phyloP scores from a whole-genome alignment of 2,329 filamentous ascomycete genomes.

The Raffaelea ambrosiae region DNA sequence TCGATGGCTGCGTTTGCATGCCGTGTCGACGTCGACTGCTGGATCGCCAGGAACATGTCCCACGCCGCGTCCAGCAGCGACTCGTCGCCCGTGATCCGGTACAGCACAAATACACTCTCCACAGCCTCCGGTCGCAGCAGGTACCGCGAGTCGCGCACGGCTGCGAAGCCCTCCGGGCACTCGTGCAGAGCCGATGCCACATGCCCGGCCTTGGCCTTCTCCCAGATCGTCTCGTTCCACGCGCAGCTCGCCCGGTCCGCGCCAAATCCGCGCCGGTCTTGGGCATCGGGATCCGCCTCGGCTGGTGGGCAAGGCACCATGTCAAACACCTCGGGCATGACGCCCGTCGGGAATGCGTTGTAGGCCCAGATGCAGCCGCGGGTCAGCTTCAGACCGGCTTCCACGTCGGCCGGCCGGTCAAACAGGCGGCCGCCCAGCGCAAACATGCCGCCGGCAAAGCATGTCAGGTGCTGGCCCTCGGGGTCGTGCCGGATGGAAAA shows the following conservation, averaged over 20 bases:
- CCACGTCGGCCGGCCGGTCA: conserved; percentile 34
- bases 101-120: conserved; percentile 70
- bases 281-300: background rate
- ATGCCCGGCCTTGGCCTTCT: conserved; percentile 14
- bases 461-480: conserved; percentile 33
- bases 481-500: conserved; percentile 18
- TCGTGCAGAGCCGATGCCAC: conserved; percentile 13
- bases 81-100: conserved; percentile 64
- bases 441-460: conserved; percentile 41
- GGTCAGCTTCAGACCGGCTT: conserved; percentile 37
- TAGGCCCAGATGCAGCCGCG: conserved; percentile 54
- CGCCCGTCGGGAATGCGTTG: conserved; percentile 39
- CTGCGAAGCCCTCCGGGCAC: conserved; percentile 17
- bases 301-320: conserved; percentile 31
- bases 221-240: conserved; percentile 27
- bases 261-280: background rate
- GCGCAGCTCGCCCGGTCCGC: conserved; percentile 12
- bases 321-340: conserved; percentile 50
- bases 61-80: conserved; percentile 68
- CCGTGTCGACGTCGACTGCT: conserved; percentile 43
- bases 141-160: conserved; percentile 30
- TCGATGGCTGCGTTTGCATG: conserved; percentile 14
- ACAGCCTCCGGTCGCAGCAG: conserved; percentile 63
- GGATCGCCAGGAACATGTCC: conserved; percentile 67
- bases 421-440: conserved; percentile 36